Conservation (phyloP, 352 stramenopile genomes). For the Phytophthora constricta region DNA sequence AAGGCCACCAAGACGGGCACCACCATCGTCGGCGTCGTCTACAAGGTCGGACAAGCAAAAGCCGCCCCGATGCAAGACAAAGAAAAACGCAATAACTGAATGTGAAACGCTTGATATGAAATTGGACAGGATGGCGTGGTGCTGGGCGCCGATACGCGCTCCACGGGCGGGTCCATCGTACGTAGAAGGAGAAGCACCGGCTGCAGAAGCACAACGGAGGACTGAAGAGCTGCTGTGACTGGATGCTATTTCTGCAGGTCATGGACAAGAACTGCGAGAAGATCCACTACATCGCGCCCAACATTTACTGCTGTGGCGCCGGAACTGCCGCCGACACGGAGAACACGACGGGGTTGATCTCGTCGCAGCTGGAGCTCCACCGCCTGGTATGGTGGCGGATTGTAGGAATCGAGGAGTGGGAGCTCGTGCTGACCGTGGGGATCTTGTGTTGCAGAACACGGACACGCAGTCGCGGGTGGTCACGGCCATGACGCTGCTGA, state of each 20-base stretch:
- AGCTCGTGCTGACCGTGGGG: slow-evolving; percentile 14
- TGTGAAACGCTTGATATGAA: not conserved
- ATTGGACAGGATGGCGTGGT: slow-evolving; percentile 92
- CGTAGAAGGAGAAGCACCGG: not conserved
- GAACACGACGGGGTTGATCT: slow-evolving; percentile 87
- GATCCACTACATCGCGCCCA: slow-evolving; percentile 99
- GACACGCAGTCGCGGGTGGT: slow-evolving; percentile 92
- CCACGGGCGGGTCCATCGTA: slow-evolving; percentile 93
- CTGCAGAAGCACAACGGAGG: not conserved
- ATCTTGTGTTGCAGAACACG: slow-evolving; percentile 61
- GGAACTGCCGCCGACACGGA: slow-evolving; percentile 98
- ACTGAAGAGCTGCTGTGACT: not conserved
- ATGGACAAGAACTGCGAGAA: slow-evolving; percentile 99
- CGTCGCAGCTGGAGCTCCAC: slow-evolving; percentile 95
- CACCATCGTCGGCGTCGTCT: slow-evolving; percentile 97
- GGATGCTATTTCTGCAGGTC: slow-evolving; percentile 57
- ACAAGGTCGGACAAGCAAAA: slow-evolving; percentile 62
- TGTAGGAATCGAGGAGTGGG: slow-evolving; percentile 5
- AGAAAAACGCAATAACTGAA: not conserved
- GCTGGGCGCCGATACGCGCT: slow-evolving; percentile 97
- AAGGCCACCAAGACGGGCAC: slow-evolving; percentile 96
- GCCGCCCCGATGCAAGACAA: not conserved
- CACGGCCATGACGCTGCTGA: slow-evolving; percentile 97
- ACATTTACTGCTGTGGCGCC: slow-evolving; percentile 99
- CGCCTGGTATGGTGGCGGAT: slow-evolving; percentile 76